phyloP scores from a whole-genome alignment of 2,329 filamentous ascomycete genomes.

The Acarospora socialis region DNA sequence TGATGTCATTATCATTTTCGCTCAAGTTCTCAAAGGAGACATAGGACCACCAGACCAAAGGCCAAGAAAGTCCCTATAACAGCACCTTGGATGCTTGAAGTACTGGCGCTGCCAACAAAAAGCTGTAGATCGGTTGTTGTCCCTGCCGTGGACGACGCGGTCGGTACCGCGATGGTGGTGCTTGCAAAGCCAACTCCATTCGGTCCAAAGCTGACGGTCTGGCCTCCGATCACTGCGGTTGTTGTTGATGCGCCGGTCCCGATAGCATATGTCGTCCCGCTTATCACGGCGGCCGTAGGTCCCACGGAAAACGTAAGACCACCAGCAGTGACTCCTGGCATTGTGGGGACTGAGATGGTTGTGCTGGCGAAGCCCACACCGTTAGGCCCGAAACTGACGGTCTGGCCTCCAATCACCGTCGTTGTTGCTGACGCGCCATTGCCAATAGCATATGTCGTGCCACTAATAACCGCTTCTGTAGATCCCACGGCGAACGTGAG shows the following conservation, averaged over 20 bases:
- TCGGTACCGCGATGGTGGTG: constrained; percentile 22
- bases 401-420: constrained; percentile 36
- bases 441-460: constrained; percentile 38
- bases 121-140: no score
- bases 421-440: constrained; percentile 30
- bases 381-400: constrained; percentile 35
- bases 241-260: constrained; percentile 30
- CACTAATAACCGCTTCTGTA: constrained; percentile 30
- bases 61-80: no score
- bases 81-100: no score
- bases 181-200: constrained; percentile 32
- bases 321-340: constrained; percentile 7
- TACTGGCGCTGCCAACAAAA: no score
- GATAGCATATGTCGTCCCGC: constrained; percentile 37
- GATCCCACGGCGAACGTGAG: constrained; percentile 16
- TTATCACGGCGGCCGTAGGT: constrained; percentile 28
- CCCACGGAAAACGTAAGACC: constrained; percentile 16
- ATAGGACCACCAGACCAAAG: no score
- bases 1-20: no score
- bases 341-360: no score
- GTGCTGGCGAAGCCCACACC: constrained; percentile 33
- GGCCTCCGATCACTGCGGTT: constrained; percentile 35
- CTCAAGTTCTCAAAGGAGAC: no score
- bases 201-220: constrained; percentile 39
- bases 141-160: no score